Percentiles rank a stretch among this genome's conserved stretches.
phyloP scores from a whole-genome alignment of 1,284 basidiomycete species.

The Ceratobasidium theobromae region DNA sequence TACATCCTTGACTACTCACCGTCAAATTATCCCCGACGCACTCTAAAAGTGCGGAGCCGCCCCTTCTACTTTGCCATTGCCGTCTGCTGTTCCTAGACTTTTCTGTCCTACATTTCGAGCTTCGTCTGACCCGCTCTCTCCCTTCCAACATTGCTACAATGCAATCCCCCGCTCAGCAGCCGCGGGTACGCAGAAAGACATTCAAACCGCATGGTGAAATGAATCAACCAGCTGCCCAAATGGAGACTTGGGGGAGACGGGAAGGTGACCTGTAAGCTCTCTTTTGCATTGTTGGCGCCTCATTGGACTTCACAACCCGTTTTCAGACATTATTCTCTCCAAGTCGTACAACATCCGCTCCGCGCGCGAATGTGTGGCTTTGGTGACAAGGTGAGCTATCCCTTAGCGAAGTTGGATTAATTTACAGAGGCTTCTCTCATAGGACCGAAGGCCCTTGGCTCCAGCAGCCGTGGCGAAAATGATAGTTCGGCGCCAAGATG shows the following conservation, averaged over 20 bases:
- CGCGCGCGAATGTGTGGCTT: slow-evolving; percentile 92
- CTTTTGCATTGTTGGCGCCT: background rate
- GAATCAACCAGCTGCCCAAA: slow-evolving; percentile 20
- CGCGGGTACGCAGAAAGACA: slow-evolving; percentile 32
- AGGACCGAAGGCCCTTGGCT: slow-evolving; percentile 88
- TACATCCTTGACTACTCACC: slow-evolving; percentile 17
- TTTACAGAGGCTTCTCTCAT: slow-evolving; percentile 34
- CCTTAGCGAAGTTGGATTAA: slow-evolving; percentile 8
- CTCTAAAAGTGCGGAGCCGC: slow-evolving; percentile 30
- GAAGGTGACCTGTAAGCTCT: slow-evolving; percentile 32
- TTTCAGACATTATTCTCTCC: slow-evolving; percentile 68
- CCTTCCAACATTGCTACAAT: background rate
- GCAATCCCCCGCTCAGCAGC: background rate
- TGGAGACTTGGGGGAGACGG: slow-evolving; percentile 35
- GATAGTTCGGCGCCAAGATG: slow-evolving; percentile 67
- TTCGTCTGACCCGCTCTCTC: background rate
- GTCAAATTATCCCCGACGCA: slow-evolving; percentile 32
- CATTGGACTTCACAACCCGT: background rate
- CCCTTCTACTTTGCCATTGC: background rate
- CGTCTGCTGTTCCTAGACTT: background rate
- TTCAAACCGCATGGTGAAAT: slow-evolving; percentile 32
- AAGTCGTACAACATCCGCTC: slow-evolving; percentile 82
- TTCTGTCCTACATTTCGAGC: background rate
- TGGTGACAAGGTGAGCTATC: slow-evolving; percentile 76
- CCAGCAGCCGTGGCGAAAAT: slow-evolving; percentile 86